Conservation (phyloP, 2,329 filamentous ascomycete species). For the Colletotrichum sp. region DNA sequence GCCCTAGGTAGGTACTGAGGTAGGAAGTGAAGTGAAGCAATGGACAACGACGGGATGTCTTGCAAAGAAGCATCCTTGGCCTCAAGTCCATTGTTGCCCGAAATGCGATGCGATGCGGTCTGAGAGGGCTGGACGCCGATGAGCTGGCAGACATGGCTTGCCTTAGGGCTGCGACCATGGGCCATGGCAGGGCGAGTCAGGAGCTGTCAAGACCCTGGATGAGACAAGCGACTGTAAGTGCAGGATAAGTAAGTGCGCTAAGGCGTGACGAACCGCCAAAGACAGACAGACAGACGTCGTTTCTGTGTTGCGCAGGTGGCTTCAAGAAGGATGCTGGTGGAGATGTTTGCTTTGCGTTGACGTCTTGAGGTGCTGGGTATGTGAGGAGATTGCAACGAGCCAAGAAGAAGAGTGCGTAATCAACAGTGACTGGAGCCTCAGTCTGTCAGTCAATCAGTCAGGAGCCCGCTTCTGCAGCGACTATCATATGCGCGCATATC, state of each 20-base stretch:
- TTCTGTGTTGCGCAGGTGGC: neutral
- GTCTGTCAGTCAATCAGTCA: neutral
- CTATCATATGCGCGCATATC: neutral
- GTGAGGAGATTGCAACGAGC: neutral
- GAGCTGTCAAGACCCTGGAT: neutral
- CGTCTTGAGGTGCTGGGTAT: neutral
- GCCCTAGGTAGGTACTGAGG: neutral
- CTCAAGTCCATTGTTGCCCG: neutral
- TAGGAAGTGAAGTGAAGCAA: neutral
- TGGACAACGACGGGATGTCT: neutral
- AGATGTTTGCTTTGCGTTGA: neutral
- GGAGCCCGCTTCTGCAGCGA: neutral
- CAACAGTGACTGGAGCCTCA: neutral
- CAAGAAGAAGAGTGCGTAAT: constrained; percentile 10
- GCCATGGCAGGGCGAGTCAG: constrained; percentile 10
- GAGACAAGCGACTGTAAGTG: neutral
- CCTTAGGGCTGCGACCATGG: constrained; percentile 14
- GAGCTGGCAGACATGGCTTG: constrained; percentile 21
- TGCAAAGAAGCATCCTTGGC: neutral
- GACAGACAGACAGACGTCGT: neutral
- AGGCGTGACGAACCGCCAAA: neutral
- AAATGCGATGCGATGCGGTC: neutral
- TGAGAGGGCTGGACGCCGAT: neutral
- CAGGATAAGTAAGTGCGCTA: neutral
- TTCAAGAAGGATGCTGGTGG: neutral